Base-by-base conservation (phyloP, 768 basidiomycete genomes). In the Ramaria sp. region DNA sequence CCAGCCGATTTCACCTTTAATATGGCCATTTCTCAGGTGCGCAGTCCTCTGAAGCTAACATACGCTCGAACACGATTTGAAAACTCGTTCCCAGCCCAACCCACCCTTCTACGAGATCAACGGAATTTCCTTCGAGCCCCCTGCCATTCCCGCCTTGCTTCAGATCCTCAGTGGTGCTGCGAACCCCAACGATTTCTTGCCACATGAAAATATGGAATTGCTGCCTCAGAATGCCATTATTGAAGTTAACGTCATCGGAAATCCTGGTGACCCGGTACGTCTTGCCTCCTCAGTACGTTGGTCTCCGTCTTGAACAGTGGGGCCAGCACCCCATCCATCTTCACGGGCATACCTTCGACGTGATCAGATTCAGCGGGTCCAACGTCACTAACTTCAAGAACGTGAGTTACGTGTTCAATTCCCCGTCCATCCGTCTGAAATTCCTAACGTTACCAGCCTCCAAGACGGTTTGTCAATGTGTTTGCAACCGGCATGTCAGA, bases 281-380 rank as follows among this genome's bases (percentile, higher is more conserved):
- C 48, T 17, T n/a, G 11, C 9, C 4, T 49, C 7, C 48, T 24
- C n/a, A 2, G 1, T 10, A 13, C 24, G 15, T 19, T n/a, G 24
- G 24, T 5, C 12, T 49, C 22, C 24, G 24, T 24, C 6, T 9
- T 49, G 27, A 49, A 49, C n/a, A 1, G 2, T 30, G 11, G 1
- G 17, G 9, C 15, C 24, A 49, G 48, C 48, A 49, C 24, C 48
- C 48, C 7, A 49, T 49, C 27, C 48, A 49, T 24, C 31, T 42
- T 31, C 48, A 3, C 57, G 73, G 53, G 71, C 74, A 75, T 55
- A 60, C 64, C 22, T 75, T 75, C 61, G 65, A 65, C 7, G 71
- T 75, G n/a, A 65, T 74, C 37, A 65, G 70, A 24, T 65, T 66
- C 19, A 60, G 73, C 7, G 66, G 69, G 15, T 66, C 58, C 24